Evolutionary conservation across 2,329 filamentous ascomycete species (phyloP), one percentile per base, ranked within the genome.

Genomic region (Magnaporthiopsis incrustans): DNA sequence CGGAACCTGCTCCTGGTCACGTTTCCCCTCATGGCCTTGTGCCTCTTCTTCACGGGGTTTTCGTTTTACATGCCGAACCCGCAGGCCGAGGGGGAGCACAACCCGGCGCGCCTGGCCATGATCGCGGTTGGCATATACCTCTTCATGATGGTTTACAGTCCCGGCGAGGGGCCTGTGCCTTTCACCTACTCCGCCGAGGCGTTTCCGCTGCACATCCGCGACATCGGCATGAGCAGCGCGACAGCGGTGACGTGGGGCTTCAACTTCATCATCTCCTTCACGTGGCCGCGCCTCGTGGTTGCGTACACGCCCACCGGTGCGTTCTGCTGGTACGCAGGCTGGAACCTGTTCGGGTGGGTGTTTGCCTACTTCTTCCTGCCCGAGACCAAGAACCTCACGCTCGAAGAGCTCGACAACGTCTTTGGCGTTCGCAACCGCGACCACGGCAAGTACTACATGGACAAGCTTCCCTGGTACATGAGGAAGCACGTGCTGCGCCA

Each of bases 161-260:
- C 84, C 0, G 86, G 86, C 50, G 85, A 85, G 70, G 86, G 86
- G 0, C 77, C 77, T 2, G 85, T 87, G 0, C 85, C 86, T 0
- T 88, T 88, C 69, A 87, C 84, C 0, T 88, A 88, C 71, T 86
- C 84, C 0, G 85, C 86, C 12, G 86, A 89, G 70, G 85, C 84
- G 1, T 88, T 87, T 68, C 85, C 85, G 3, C 74, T 87, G 2
- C 86, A 87, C 65, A 82, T 87, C 56, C 82, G 85, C 22, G 79
- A 83, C 3, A 78, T 85, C 63, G 85, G 84, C 30, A 87, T 87
- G 85, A 82, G 82, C 1, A 74, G 86, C 0, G 79, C 80, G 0
- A 82, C 79, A 3, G 79, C 80, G 0, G 82, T 79, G 1, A 81
- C 77, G 0, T 82, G 80, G 79, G 73, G 76, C 57, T 80, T 77